Conservation (phyloP, 495 filamentous ascomycete species). For the Penicillium ochrochloron region DNA sequence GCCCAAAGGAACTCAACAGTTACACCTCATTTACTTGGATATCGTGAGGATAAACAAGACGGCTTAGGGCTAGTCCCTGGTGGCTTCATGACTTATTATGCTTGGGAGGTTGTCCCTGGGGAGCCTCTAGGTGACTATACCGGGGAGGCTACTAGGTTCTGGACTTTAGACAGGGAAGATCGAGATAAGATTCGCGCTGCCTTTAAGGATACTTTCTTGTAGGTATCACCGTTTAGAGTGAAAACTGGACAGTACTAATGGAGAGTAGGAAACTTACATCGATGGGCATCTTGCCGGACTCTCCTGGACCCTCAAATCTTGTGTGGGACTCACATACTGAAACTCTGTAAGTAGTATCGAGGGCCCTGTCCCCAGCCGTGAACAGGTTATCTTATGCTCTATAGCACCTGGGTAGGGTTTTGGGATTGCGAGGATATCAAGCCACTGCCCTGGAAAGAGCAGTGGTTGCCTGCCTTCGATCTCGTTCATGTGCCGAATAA, state of each 20-base stretch:
- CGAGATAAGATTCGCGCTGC: constrained; percentile 1
- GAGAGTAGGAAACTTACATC: neutral
- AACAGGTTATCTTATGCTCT: too few species aligned
- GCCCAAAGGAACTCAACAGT: neutral
- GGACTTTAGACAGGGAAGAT: neutral
- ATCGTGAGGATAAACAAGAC: neutral
- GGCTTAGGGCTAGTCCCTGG: constrained; percentile 3
- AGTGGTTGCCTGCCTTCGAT: neutral
- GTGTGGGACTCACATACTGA: neutral
- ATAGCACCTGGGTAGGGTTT: neutral
- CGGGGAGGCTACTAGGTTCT: neutral
- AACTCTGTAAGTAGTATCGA: neutral
- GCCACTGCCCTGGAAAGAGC: constrained; percentile 5
- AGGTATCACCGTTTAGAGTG: too few species aligned
- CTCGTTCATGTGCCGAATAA: neutral
- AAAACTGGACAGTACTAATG: neutral
- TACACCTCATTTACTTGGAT: constrained; percentile 1
- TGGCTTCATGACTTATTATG: constrained; percentile 3
- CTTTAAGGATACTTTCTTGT: neutral
- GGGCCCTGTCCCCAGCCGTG: neutral
- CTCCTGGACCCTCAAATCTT: neutral
- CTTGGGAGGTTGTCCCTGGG: constrained; percentile 8
- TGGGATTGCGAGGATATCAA: neutral
- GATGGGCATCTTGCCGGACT: neutral
- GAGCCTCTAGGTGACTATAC: constrained; percentile 2